phyloP scores from a whole-genome alignment of 768 basidiomycete genomes.

The Kwoniella dendrophila region DNA sequence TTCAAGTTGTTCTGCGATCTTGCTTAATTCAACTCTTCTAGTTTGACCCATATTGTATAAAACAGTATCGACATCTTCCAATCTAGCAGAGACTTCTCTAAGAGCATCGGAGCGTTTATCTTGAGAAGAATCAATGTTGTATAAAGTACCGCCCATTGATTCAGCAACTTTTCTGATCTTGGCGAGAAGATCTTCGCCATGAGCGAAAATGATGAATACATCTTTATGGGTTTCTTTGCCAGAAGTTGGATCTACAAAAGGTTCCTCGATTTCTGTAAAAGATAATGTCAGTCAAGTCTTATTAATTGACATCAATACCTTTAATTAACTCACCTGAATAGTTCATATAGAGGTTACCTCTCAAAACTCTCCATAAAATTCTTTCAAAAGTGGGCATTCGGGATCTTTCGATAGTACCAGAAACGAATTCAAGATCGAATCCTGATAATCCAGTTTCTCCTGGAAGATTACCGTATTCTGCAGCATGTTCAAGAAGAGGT shows the following conservation, averaged over 20 bases:
- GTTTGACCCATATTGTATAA: slow-evolving; percentile 85
- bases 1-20: slow-evolving; percentile 78
- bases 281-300: slow-evolving; percentile 14
- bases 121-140: slow-evolving; percentile 91
- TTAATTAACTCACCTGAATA: slow-evolving; percentile 50
- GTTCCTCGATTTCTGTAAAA: slow-evolving; percentile 75
- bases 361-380: slow-evolving; percentile 94
- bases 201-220: slow-evolving; percentile 99
- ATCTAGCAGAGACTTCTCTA: slow-evolving; percentile 78
- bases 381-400: slow-evolving; percentile 93
- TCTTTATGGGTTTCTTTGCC: slow-evolving; percentile 89
- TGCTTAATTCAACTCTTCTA: slow-evolving; percentile 77
- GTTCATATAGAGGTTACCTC: slow-evolving; percentile 99
- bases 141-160: slow-evolving; percentile 97
- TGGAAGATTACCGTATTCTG: slow-evolving; percentile 62
- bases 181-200: slow-evolving; percentile 84
- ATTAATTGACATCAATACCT: background rate
- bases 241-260: slow-evolving; percentile 83
- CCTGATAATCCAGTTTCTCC: slow-evolving; percentile 53
- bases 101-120: slow-evolving; percentile 90
- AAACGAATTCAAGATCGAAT: slow-evolving; percentile 94
- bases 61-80: slow-evolving; percentile 88
- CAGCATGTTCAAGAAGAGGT: slow-evolving; percentile 81
- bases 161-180: slow-evolving; percentile 98
- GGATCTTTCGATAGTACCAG: slow-evolving; percentile 91